These are phyloP conservation scores for Carex kokanica DNA, from an alignment of 176 grass and related monocot species.

Conservation along the genomic window DNA sequence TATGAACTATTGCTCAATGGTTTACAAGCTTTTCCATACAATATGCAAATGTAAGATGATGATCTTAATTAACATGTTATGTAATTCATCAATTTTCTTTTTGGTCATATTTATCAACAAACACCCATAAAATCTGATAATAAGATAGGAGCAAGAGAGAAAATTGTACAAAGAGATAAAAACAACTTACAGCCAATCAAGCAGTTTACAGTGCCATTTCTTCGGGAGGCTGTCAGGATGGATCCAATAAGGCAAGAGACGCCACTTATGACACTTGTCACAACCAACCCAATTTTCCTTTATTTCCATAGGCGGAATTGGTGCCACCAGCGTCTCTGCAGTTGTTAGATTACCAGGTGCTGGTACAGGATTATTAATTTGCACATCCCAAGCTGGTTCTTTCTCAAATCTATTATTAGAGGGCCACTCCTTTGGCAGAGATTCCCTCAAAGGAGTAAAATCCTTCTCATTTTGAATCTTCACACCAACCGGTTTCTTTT, in stretches of 20 bases:
- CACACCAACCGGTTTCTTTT: conserved; percentile 34
- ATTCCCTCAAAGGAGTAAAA: conserved; percentile 34
- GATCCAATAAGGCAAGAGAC: conserved; percentile 82
- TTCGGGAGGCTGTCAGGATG: conserved; percentile 58
- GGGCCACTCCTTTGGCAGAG: conserved; percentile 43
- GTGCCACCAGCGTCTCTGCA: conserved; percentile 18
- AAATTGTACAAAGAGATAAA: conserved; percentile 14
- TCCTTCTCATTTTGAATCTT: conserved; percentile 54
- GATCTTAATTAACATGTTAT: neutral
- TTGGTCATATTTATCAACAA: neutral
- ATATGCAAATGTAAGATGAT: neutral
- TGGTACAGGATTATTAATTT: conserved; percentile 41
- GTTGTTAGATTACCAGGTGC: conserved; percentile 43
- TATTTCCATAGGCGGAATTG: conserved; percentile 53
- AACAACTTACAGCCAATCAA: conserved; percentile 90
- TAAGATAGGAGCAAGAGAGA: conserved; percentile 4
- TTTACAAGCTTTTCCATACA: conserved; percentile 8
- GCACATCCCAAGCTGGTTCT: conserved; percentile 31
- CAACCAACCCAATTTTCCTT: conserved; percentile 91
- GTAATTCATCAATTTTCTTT: neutral
- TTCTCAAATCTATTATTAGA: conserved; percentile 48
- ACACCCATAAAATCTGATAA: conserved; percentile 15
- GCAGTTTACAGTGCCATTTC: conserved; percentile 94
- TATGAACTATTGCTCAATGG: neutral
- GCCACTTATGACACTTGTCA: conserved; percentile 94